Evolutionary conservation across 73 alveolate genomes (phyloP).

Genomic region (Symbiodinium natans): DNA sequence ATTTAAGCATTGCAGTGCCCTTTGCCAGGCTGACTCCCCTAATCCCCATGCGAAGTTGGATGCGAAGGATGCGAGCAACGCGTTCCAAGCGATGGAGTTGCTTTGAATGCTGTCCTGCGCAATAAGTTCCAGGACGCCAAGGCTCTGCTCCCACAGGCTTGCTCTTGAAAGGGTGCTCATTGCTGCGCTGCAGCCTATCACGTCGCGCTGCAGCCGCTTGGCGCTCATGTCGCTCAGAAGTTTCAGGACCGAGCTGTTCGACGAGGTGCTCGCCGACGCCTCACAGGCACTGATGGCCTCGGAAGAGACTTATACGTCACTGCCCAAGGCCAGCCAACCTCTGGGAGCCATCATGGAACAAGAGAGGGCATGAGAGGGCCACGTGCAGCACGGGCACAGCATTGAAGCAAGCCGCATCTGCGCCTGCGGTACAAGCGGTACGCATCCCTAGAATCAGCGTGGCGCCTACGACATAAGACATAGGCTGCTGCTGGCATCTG

Average conservation of each 20-base stretch:
- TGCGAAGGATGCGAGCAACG: slow-evolving; percentile 7
- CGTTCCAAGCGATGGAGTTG: background rate
- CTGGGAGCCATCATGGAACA: too few relatives aligned
- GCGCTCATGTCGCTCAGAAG: background rate
- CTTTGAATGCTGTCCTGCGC: background rate
- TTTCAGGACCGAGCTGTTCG: background rate
- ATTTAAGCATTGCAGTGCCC: background rate
- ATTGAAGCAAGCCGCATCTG: slow-evolving; percentile 86
- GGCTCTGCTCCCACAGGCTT: background rate
- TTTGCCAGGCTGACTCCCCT: background rate
- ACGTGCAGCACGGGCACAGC: slow-evolving; percentile 12
- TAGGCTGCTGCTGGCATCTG: too few relatives aligned
- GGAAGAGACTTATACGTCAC: too few relatives aligned
- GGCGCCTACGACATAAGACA: too few relatives aligned
- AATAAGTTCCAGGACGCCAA: background rate
- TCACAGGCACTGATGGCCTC: slow-evolving; percentile 47
- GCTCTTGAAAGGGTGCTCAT: background rate
- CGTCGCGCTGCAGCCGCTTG: background rate
- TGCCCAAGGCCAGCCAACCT: too few relatives aligned
- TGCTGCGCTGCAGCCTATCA: slow-evolving; percentile 23
- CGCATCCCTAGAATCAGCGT: too few relatives aligned
- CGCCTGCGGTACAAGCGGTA: background rate
- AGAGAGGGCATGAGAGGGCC: background rate
- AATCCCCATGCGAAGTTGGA: background rate
- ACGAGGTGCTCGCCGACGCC: background rate